phyloP scores from a whole-genome alignment of 108 stramenopile species.

The Nannochloropsis gaditana region DNA sequence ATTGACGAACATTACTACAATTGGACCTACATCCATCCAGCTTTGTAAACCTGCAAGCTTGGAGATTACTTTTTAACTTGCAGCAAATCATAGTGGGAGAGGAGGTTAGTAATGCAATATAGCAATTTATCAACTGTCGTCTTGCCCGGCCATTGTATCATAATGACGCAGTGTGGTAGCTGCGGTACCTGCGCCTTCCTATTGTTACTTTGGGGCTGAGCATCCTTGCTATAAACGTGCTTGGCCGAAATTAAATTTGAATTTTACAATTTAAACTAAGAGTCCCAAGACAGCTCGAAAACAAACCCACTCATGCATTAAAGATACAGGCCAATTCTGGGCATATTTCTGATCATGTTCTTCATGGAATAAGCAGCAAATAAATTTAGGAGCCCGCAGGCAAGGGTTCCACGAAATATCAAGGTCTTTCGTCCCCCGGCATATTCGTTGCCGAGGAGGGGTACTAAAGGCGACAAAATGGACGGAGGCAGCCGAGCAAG shows the following conservation, averaged over 20 bases:
- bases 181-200: too few relatives aligned
- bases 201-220: too few relatives aligned
- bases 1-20: neutral
- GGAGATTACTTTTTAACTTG: neutral
- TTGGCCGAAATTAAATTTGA: too few relatives aligned
- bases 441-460: neutral
- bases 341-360: neutral
- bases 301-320: too few relatives aligned
- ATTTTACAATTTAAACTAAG: too few relatives aligned
- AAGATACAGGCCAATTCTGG: too few relatives aligned
- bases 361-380: neutral
- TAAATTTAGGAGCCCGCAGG: neutral
- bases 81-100: neutral
- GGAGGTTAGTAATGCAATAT: too few relatives aligned
- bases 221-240: too few relatives aligned
- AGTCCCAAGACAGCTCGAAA: too few relatives aligned
- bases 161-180: too few relatives aligned
- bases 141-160: too few relatives aligned
- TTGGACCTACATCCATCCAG: neutral
- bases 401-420: neutral
- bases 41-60: neutral
- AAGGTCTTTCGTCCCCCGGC: neutral
- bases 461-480: neutral
- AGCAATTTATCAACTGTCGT: too few relatives aligned
- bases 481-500: neutral